These are phyloP conservation scores for Hebeloma cylindrosporum DNA, from an alignment of 768 basidiomycete species.

Conservation along the genomic window DNA sequence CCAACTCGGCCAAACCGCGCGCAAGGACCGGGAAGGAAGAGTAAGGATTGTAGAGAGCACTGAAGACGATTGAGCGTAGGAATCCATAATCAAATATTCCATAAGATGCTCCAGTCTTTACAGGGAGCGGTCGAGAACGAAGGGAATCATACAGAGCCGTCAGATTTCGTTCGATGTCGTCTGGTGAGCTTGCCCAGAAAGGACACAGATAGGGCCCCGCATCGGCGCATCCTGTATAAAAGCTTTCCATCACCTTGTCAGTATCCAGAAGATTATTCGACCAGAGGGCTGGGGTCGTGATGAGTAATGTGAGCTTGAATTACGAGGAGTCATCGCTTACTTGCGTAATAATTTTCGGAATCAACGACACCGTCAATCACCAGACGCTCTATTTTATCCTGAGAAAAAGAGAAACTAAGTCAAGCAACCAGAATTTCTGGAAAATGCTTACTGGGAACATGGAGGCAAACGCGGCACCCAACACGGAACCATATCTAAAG, in stretches of 20 bases:
- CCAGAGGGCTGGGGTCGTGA: conserved; percentile 30
- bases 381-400: conserved; percentile 31
- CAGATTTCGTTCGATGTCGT: conserved; percentile 34
- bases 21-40: conserved; percentile 34
- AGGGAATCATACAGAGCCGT: conserved; percentile 34
- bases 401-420: not conserved
- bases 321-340: conserved; percentile 21
- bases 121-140: conserved; percentile 32
- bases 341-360: conserved; percentile 38
- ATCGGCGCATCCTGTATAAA: conserved; percentile 36
- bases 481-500: conserved; percentile 26
- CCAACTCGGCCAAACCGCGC: conserved; percentile 34
- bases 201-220: conserved; percentile 37
- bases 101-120: conserved; percentile 29
- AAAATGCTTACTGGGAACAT: conserved; percentile 31
- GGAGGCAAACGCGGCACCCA: conserved; percentile 33
- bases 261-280: conserved; percentile 38
- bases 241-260: conserved; percentile 32
- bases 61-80: conserved; percentile 32
- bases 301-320: not conserved
- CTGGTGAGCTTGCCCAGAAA: conserved; percentile 38
- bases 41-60: conserved; percentile 36
- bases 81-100: conserved; percentile 38
- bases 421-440: not conserved
- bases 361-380: conserved; percentile 43